Percentiles rank a stretch among this genome's conserved stretches.
phyloP scores from a whole-genome alignment of 2,329 filamentous ascomycete species.

The Botrytis aclada region DNA sequence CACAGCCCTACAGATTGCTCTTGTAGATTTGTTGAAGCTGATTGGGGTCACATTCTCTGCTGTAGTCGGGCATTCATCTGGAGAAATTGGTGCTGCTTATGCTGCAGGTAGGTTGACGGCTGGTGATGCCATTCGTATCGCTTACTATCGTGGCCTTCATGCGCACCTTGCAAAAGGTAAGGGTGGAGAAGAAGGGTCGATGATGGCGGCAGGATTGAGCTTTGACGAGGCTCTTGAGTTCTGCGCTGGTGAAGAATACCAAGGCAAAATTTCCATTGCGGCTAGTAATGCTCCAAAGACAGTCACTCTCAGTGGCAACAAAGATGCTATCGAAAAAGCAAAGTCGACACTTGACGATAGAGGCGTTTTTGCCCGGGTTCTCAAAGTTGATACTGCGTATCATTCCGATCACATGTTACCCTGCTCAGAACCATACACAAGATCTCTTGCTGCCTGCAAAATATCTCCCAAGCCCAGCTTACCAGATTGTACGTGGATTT shows the following conservation, averaged over 20 bases:
- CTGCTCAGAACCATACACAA: slow-evolving; percentile 26
- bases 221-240: slow-evolving; percentile 21
- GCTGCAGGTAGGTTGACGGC: slow-evolving; percentile 39
- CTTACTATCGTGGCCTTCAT: slow-evolving; percentile 42
- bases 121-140: slow-evolving; percentile 42
- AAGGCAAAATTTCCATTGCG: slow-evolving; percentile 31
- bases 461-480: slow-evolving; percentile 32
- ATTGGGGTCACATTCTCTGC: slow-evolving; percentile 41
- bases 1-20: slow-evolving; percentile 47
- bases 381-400: slow-evolving; percentile 31
- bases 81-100: slow-evolving; percentile 49
- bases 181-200: slow-evolving; percentile 41
- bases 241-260: slow-evolving; percentile 19
- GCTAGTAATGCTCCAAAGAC: slow-evolving; percentile 31
- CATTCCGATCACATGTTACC: slow-evolving; percentile 30
- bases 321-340: slow-evolving; percentile 22
- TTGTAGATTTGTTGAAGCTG: slow-evolving; percentile 44
- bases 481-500: slow-evolving; percentile 35
- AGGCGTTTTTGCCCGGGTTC: slow-evolving; percentile 22
- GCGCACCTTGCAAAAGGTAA: slow-evolving; percentile 26
- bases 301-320: slow-evolving; percentile 34
- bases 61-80: slow-evolving; percentile 47
- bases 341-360: slow-evolving; percentile 22
- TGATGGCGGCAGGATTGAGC: slow-evolving; percentile 47
- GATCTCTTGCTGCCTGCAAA: background rate